These are phyloP conservation scores for Geopyxis carbonaria DNA, from an alignment of 495 filamentous ascomycete genomes.

Conservation along the genomic window DNA sequence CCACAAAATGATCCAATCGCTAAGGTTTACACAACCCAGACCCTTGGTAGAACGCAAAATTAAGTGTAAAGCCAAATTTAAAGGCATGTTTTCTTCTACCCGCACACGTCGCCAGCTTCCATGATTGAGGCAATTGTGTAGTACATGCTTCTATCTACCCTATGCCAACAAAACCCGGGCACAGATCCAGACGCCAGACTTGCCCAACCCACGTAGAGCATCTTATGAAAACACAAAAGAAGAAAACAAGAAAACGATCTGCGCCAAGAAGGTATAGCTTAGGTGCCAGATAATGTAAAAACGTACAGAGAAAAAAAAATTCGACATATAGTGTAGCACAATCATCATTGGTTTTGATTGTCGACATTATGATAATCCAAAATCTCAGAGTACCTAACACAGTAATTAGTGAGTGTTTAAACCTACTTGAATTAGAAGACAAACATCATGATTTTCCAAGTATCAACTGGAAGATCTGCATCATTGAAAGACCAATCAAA, in stretches of 20 bases:
- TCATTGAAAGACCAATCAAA: conserved; percentile 99
- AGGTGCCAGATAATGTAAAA: conserved; percentile 2
- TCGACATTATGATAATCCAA: conserved; percentile 97
- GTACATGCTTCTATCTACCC: conserved; percentile 4
- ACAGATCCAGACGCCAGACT: conserved; percentile 2
- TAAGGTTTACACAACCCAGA: too few species aligned
- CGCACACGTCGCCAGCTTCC: too few species aligned
- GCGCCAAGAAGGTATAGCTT: conserved; percentile 23
- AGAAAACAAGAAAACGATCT: conserved; percentile 12
- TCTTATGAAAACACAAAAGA: conserved; percentile 10
- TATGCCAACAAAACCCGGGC: neutral
- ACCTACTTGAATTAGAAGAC: neutral
- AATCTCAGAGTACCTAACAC: conserved; percentile 87
- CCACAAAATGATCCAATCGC: too few species aligned
- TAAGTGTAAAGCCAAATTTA: too few species aligned
- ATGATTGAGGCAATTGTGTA: too few species aligned
- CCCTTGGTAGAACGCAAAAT: too few species aligned
- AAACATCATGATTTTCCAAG: conserved; percentile 99
- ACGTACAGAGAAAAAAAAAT: neutral
- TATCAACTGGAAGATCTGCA: conserved; percentile 90
- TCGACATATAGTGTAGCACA: neutral
- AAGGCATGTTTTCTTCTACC: too few species aligned
- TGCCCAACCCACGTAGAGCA: conserved; percentile 4
- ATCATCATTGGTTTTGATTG: conserved; percentile 24
- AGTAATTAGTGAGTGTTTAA: neutral